Conservation (phyloP, 768 basidiomycete species). For the Grammothele lineata region DNA sequence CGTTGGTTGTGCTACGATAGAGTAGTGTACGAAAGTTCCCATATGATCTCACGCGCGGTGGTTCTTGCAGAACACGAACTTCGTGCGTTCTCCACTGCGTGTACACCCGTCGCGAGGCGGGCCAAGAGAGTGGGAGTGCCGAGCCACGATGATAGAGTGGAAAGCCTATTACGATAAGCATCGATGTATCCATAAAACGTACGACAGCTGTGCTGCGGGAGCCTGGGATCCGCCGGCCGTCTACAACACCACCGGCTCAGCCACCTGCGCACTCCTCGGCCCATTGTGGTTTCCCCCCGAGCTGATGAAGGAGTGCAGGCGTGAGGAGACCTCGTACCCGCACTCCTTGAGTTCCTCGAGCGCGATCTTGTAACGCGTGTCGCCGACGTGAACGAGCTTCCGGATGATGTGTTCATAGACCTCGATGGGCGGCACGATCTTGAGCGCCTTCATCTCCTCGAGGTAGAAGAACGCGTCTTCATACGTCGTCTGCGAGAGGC, state of each 20-base stretch:
- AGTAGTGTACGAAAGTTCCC: no score
- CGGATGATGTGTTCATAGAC: constrained; percentile 60
- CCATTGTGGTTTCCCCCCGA: constrained; percentile 20
- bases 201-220: neutral
- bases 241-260: constrained; percentile 3
- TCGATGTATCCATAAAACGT: neutral
- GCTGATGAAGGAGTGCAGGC: constrained; percentile 31
- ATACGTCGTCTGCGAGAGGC: constrained; percentile 66
- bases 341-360: constrained; percentile 67
- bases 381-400: constrained; percentile 52
- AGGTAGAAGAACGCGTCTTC: constrained; percentile 89
- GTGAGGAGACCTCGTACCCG: constrained; percentile 40
- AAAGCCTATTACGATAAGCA: constrained; percentile 3
- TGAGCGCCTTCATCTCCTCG: constrained; percentile 77
- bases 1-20: no score
- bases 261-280: neutral
- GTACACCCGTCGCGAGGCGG: neutral
- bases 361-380: constrained; percentile 60
- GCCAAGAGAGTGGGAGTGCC: no score
- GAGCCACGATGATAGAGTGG: no score
- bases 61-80: no score
- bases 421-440: constrained; percentile 45
- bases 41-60: no score
- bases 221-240: neutral
- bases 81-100: no score